These are phyloP conservation scores for thale cress (Arabidopsis thaliana) DNA, from an alignment of 345 rosid species.

Conservation along the genomic window TAIR10.1 NC_003076.8:16020001-16020500, in stretches of 20 bases:
- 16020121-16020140: no score
- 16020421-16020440: constrained; percentile 49
- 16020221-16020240: neutral
- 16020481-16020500: constrained; percentile 43
- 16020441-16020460: constrained; percentile 59
- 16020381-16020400: constrained; percentile 46
- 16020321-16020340: constrained; percentile 38
- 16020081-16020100: no score
- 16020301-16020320: constrained; percentile 20
- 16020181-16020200: no score
- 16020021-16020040: no score
- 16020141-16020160: no score
- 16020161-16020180: no score
- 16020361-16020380: constrained; percentile 47
- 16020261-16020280: neutral
- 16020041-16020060: no score
- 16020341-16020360: constrained; percentile 15
- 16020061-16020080: no score
- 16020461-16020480: constrained; percentile 43
- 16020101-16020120: no score
- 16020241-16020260: constrained; percentile 4
- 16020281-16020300: constrained; percentile 23
- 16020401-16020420: constrained; percentile 28
- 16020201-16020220: no score
- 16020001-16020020: no score